Evolutionary conservation across 768 basidiomycete species (phyloP).

Genomic region (Neoboletus brunneissimus): DNA sequence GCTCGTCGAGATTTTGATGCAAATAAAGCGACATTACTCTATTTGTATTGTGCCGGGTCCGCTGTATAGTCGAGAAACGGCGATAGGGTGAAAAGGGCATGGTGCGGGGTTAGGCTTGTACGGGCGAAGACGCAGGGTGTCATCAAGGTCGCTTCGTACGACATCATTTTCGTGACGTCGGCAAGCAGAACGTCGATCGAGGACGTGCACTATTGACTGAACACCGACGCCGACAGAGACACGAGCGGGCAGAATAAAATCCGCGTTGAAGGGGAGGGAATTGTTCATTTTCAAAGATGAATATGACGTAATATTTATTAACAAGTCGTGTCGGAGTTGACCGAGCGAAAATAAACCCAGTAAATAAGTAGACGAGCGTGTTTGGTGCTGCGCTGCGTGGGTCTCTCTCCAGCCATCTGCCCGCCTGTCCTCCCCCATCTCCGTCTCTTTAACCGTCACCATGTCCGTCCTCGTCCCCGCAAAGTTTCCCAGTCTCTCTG

Average conservation of each 20-base stretch:
- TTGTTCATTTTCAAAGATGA: neutral
- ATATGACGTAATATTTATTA: constrained; percentile 14
- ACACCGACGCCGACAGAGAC: neutral
- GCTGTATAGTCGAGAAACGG: neutral
- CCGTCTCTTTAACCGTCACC: constrained; percentile 12
- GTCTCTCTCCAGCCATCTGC: constrained; percentile 11
- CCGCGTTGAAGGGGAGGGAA: neutral
- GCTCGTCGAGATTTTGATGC: neutral
- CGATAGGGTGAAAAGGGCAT: neutral
- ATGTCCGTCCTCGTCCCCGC: constrained; percentile 34
- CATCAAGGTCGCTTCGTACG: neutral
- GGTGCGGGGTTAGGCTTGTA: constrained; percentile 11
- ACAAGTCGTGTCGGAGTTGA: constrained; percentile 24
- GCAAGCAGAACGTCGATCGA: neutral
- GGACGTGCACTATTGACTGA: too few species aligned
- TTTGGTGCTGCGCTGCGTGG: constrained; percentile 17
- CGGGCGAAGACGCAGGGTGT: neutral
- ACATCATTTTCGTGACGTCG: constrained; percentile 4
- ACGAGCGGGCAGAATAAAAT: neutral
- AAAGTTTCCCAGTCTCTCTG: constrained; percentile 28
- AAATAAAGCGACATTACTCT: neutral
- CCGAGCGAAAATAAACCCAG: constrained; percentile 12
- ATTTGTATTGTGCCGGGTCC: neutral
- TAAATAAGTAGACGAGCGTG: constrained; percentile 17
- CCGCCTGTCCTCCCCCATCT: constrained; percentile 19